These are phyloP conservation scores for Metschnikowia similis DNA, from an alignment of 805 yeast species.

Conservation along the genomic window DNA sequence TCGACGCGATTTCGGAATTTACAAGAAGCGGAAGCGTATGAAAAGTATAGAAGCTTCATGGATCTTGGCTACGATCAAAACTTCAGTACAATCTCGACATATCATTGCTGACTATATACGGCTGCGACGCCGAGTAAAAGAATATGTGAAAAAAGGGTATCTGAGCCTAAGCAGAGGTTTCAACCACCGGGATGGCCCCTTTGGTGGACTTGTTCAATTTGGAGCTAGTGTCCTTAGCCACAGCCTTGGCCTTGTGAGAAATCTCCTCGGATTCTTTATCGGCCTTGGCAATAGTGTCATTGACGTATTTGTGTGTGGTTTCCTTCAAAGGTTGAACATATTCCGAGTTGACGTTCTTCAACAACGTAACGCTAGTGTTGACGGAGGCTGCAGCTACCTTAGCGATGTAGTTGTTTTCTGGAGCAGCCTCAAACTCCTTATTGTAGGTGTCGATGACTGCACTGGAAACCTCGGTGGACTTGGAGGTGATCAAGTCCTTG, in stretches of 20 bases:
- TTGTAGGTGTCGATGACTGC: conserved; percentile 32
- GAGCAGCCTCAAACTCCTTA: conserved; percentile 27
- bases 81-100: neutral
- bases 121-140: neutral
- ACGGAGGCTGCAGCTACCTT: conserved; percentile 34
- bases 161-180: conserved; percentile 13
- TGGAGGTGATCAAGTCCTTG: conserved; percentile 24
- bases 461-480: conserved; percentile 26
- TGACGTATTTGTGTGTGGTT: conserved; percentile 37
- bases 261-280: conserved; percentile 30
- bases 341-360: conserved; percentile 30
- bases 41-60: no score
- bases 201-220: conserved; percentile 12
- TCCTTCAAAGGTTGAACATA: conserved; percentile 37
- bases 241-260: conserved; percentile 5
- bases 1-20: no score
- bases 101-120: neutral
- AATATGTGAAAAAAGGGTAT: neutral
- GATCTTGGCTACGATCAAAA: neutral
- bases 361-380: conserved; percentile 30
- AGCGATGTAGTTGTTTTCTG: conserved; percentile 24
- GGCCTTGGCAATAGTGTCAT: conserved; percentile 31
- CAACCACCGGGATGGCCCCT: conserved; percentile 16
- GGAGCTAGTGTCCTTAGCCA: conserved; percentile 3
- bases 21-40: no score